Percentiles rank a stretch among this genome's conserved stretches.
Evolutionary conservation across 805 yeast species (phyloP).

Genomic region (Metschnikowia gruessii): DNA sequence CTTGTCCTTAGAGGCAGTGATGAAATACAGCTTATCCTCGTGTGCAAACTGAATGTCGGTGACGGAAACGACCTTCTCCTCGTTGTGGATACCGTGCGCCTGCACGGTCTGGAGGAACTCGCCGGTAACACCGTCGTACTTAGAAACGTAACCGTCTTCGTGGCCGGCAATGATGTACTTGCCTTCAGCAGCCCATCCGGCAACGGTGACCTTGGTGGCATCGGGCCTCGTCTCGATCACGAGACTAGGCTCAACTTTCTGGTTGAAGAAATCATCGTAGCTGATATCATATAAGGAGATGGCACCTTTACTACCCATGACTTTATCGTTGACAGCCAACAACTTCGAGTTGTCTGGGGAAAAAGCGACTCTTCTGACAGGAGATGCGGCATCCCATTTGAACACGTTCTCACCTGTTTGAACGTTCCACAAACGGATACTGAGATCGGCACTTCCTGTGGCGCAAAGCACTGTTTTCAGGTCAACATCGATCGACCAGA

Average conservation of each 20-base stretch:
- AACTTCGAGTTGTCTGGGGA: constrained; percentile 67
- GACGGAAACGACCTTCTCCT: constrained; percentile 44
- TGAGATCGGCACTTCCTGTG: constrained; percentile 90
- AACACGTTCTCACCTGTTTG: constrained; percentile 70
- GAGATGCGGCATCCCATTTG: constrained; percentile 73
- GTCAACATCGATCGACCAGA: constrained; percentile 91
- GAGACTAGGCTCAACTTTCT: constrained; percentile 54
- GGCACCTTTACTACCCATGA: constrained; percentile 84
- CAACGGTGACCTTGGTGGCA: constrained; percentile 68
- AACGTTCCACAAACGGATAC: constrained; percentile 81
- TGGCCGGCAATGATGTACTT: constrained; percentile 80
- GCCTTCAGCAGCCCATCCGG: constrained; percentile 81
- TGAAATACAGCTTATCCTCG: constrained; percentile 81
- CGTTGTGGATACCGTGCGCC: constrained; percentile 67
- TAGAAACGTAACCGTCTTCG: constrained; percentile 79
- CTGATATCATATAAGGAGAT: constrained; percentile 65
- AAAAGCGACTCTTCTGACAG: constrained; percentile 90
- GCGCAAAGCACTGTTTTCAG: constrained; percentile 61
- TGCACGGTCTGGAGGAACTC: constrained; percentile 55
- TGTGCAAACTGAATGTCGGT: constrained; percentile 87
- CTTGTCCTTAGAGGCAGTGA: constrained; percentile 91
- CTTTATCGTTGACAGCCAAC: constrained; percentile 81
- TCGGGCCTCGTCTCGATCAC: constrained; percentile 57
- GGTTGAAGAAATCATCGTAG: constrained; percentile 42
- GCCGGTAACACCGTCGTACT: constrained; percentile 75